Conservation (phyloP, 345 rosid genomes). For the Salix udensis region DNA sequence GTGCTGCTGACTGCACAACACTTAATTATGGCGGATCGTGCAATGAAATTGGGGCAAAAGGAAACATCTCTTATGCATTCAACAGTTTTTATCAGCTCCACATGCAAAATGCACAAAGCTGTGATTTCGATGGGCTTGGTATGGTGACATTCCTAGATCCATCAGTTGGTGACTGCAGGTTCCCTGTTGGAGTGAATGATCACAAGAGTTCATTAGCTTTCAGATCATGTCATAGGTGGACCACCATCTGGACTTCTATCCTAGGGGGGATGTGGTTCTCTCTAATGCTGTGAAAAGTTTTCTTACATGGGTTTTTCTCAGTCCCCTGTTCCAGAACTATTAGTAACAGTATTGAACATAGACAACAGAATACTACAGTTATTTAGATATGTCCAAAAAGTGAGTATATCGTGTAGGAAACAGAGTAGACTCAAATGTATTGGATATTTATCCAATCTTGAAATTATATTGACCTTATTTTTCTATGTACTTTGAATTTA, state of each 20-base stretch:
- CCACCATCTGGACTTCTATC: slow-evolving; percentile 30
- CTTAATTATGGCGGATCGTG: slow-evolving; percentile 87
- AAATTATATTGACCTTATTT: not conserved
- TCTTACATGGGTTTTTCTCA: slow-evolving; percentile 30
- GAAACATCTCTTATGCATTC: slow-evolving; percentile 84
- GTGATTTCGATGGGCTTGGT: slow-evolving; percentile 88
- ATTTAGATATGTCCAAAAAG: slow-evolving; percentile 17
- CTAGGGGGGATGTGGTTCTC: slow-evolving; percentile 36
- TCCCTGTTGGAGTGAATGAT: slow-evolving; percentile 84
- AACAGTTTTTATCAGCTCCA: slow-evolving; percentile 91
- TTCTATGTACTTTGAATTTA: not conserved
- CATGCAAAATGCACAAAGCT: slow-evolving; percentile 74
- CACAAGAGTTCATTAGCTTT: slow-evolving; percentile 34
- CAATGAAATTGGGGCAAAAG: slow-evolving; percentile 75
- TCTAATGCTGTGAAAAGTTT: slow-evolving; percentile 28
- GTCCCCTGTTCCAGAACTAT: slow-evolving; percentile 31
- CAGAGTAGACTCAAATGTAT: slow-evolving; percentile 5
- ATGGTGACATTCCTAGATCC: slow-evolving; percentile 84
- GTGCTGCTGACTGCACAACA: slow-evolving; percentile 84
- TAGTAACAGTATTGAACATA: slow-evolving; percentile 2
- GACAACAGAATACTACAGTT: slow-evolving; percentile 25
- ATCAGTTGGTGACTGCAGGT: slow-evolving; percentile 80
- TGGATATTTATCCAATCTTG: slow-evolving; percentile 5
- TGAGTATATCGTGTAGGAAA: slow-evolving; percentile 6
- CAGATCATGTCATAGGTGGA: slow-evolving; percentile 27